Base-by-base conservation (phyloP, 768 basidiomycete species). In the Leccinellum luteum region DNA sequence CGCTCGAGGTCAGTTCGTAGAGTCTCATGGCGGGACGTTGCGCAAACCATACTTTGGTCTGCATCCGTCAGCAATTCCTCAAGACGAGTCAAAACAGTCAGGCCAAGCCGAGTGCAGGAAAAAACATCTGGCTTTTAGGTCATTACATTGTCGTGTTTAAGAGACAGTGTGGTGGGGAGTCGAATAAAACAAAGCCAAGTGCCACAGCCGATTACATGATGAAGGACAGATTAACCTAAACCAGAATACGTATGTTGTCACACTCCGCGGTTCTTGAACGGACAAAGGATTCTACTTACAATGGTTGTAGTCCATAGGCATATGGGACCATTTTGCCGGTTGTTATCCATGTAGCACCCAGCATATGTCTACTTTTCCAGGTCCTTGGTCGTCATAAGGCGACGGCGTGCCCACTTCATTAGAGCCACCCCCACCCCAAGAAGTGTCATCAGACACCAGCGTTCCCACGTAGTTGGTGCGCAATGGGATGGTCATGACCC, bases 21-120 rank as follows among this genome's bases (percentile, higher is more conserved):
- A 17, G 75, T 71, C 23, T 86, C 84, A 31, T 90, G 83, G 60
- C 72, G 79, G 19, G 79, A 75, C 19, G 78, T 64, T 25, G 83
- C 85, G 55, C 78, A 78, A 32, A 68, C 65, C 43, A 91, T 78
- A 47, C 76, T 75, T 52, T 72, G 76, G 38, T 92, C 90, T 1
- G 83, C 82, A 51, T 89, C 85, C 3, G 69, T 69, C 28, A 81
- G 70, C 14, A 87, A 70, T 25, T 78, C 75, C 47, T 84, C 85
- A 15, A 92, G 69, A 48, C 63, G 64, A 45, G 35, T 48, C 48
- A 71, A 51, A 43, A 53, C 48, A 2, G 48, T 35, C 3, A 48
- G 48, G 1, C 89, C 89, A 14, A 89, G 79, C 61, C 87, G 87
- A 7, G 87, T 87, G 55, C 80, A 79, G 70, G 90, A 88, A 69